Conservation (phyloP, 2,329 filamentous ascomycete species). For the Fulvia fulva region DNA sequence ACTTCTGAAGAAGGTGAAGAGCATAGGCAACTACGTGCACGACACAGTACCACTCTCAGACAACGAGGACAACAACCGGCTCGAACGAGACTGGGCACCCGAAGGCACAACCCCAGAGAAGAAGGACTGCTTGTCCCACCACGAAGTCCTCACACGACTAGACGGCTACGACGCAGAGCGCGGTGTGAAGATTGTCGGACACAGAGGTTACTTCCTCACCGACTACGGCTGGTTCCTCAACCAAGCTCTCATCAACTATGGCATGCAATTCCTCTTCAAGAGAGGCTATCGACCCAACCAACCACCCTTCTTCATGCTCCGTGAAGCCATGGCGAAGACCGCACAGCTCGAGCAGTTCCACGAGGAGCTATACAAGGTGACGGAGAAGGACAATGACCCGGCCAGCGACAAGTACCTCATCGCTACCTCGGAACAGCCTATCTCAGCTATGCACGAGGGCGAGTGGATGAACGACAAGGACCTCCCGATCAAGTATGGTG, state of each 20-base stretch:
- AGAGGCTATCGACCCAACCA: constrained; percentile 60
- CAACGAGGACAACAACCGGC: constrained; percentile 77
- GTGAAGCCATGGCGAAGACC: constrained; percentile 95
- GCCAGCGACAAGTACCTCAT: constrained; percentile 81
- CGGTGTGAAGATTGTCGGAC: constrained; percentile 89
- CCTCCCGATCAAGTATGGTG: constrained; percentile 81
- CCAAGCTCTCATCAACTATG: constrained; percentile 91
- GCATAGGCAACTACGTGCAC: constrained; percentile 89
- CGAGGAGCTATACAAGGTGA: constrained; percentile 95
- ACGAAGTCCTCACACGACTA: constrained; percentile 83
- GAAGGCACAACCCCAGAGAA: constrained; percentile 71
- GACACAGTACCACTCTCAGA: constrained; percentile 77
- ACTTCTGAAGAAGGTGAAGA: constrained; percentile 73
- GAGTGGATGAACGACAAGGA: constrained; percentile 87
- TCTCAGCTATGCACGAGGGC: constrained; percentile 80
- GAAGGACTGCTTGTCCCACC: constrained; percentile 78
- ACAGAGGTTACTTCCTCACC: constrained; percentile 88
- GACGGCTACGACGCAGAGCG: constrained; percentile 92
- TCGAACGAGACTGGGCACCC: constrained; percentile 76
- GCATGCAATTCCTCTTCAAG: constrained; percentile 77
- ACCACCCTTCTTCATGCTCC: constrained; percentile 90
- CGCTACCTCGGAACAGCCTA: constrained; percentile 89
- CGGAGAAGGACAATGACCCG: constrained; percentile 70
- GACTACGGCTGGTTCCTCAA: constrained; percentile 89
- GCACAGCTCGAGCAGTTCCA: constrained; percentile 97